Conservation (phyloP, 345 rosid species). For the Adansonia digitata region DNA sequence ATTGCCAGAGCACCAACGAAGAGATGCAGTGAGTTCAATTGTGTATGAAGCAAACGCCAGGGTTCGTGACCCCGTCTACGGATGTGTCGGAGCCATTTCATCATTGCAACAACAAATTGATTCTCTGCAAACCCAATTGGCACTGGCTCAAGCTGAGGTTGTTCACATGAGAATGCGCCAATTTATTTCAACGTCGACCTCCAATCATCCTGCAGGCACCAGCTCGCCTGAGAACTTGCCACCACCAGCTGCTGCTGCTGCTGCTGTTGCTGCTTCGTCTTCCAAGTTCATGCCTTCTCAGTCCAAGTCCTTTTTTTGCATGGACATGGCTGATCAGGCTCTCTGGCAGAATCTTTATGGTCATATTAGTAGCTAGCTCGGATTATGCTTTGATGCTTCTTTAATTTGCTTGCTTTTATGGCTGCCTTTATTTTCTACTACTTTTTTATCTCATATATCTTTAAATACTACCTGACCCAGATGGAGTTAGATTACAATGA, state of each 20-base stretch:
- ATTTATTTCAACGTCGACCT: conserved; percentile 21
- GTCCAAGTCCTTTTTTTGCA: conserved; percentile 18
- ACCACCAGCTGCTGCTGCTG: not conserved
- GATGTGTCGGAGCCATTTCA: conserved; percentile 81
- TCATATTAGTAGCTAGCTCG: conserved; percentile 25
- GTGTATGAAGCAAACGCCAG: conserved; percentile 92
- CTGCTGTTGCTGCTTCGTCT: not conserved
- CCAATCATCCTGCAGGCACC: not conserved
- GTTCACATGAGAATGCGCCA: conserved; percentile 46
- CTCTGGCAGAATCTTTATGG: conserved; percentile 38
- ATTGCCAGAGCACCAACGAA: conserved; percentile 53
- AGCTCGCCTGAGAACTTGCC: conserved; percentile 11
- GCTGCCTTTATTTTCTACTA: not conserved
- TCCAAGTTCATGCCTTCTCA: conserved; percentile 12
- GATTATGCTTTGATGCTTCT: not conserved
- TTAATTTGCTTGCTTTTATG: not conserved
- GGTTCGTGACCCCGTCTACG: conserved; percentile 85
- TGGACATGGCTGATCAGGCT: conserved; percentile 29
- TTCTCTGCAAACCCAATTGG: conserved; percentile 65
- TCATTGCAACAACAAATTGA: conserved; percentile 75
- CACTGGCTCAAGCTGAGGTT: conserved; percentile 80
- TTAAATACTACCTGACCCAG: conserved; percentile 6
- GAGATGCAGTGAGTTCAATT: conserved; percentile 89
- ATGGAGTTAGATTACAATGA: not conserved
- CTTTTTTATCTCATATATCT: not conserved